Evolutionary conservation across 352 stramenopile species (phyloP).

Genomic region (Globisporangium camurandrum): DNA sequence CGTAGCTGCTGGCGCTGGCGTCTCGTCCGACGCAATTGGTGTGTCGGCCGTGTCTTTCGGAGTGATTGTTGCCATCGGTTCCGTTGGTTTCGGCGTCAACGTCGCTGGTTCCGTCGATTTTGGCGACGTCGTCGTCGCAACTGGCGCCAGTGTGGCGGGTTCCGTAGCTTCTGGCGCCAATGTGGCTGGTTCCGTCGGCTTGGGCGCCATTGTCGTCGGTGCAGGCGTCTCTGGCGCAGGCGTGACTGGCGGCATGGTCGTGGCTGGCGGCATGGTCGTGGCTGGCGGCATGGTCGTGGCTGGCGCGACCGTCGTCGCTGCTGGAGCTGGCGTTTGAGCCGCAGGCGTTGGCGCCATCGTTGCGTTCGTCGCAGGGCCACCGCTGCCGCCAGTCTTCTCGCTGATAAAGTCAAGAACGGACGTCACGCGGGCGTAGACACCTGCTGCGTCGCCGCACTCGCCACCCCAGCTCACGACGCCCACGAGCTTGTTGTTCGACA

Average conservation of each 20-base stretch:
- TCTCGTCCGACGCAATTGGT: not conserved
- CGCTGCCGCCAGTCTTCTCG: slow-evolving; percentile 28
- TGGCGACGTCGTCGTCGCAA: not conserved
- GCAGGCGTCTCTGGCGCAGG: not conserved
- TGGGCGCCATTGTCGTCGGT: not conserved
- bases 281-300: slow-evolving; percentile 9
- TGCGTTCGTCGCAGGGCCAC: slow-evolving; percentile 12
- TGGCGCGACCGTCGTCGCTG: slow-evolving; percentile 1
- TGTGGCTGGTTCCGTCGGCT: not conserved
- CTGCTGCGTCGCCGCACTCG: slow-evolving; percentile 37
- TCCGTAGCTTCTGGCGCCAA: too few species aligned
- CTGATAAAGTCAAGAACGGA: slow-evolving; percentile 53
- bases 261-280: slow-evolving; percentile 9
- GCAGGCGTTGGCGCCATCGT: slow-evolving; percentile 1
- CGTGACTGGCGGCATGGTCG: slow-evolving; percentile 1
- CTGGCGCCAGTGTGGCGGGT: not conserved
- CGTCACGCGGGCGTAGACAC: slow-evolving; percentile 50
- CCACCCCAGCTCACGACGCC: slow-evolving; percentile 66
- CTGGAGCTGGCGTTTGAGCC: not conserved
- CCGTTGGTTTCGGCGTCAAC: not conserved
- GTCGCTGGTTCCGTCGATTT: not conserved
- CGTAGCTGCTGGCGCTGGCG: not conserved
- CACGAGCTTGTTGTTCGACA: slow-evolving; percentile 39
- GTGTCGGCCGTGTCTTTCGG: slow-evolving; percentile 2
- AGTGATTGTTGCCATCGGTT: not conserved